Evolutionary conservation across 768 basidiomycete species (phyloP), one percentile per base, ranked within the genome.

Genomic region (Russula ochroleuca): DNA sequence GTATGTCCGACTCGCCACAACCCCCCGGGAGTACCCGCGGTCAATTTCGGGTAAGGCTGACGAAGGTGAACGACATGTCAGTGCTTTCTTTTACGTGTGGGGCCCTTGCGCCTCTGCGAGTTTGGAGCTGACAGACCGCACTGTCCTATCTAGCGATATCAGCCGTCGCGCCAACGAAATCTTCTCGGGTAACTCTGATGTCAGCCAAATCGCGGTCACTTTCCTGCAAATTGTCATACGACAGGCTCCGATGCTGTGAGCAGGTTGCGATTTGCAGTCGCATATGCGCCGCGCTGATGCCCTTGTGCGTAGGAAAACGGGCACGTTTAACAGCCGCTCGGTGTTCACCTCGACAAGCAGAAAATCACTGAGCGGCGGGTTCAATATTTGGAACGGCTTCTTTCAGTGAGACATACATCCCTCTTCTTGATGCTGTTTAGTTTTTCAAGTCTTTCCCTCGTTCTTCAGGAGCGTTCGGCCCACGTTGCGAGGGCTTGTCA

Each of bases 341-440:
- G 63, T 67, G 17, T 67, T 67, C 50, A 66, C 66, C 13, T 6
- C 62, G 9, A 31, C 53, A 5, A 59, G 35, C 51, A 60, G 19
- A 33, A 60, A 60, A 14, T 41, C 57, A 14, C 13, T 67, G 35
- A 60, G 64, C 28, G 63, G 63, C 17, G 66, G 66, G 11, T 67
- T 67, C 51, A 59, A 67, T n/a, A 55, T 67, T 13, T 67, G 66
- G 66, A 66, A 64, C 5, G 66, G 66, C 17, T 67, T 56, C 45
- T 67, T 67, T 9, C 66, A 67, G 66, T 67, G 38, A n/a, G 66
- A 28, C 19, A 2, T 33, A 21, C 35, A 4, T 4, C 31, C 31
- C n/a, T 19, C 14, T 31, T 11, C 35, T 21, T 21, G 17, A 38
- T 40, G 13, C 4, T 1, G 9, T 56, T 23, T 6, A n/a, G 50